These are phyloP conservation scores for Exophiala sideris DNA, from an alignment of 2,329 filamentous ascomycete species.

Conservation along the genomic window DNA sequence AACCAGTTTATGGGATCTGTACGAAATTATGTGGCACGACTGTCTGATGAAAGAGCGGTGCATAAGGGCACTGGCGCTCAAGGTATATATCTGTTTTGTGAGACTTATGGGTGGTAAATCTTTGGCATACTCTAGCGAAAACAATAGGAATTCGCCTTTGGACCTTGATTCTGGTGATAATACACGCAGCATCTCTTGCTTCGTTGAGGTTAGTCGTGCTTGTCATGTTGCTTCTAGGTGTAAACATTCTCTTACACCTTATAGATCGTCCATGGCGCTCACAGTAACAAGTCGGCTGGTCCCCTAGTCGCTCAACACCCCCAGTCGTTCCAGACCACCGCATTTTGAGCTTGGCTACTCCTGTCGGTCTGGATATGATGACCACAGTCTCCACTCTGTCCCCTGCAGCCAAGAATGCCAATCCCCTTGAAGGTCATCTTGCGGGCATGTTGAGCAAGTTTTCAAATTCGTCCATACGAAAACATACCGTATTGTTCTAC, in stretches of 20 bases:
- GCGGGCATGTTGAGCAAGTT: neutral
- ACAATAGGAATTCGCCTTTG: neutral
- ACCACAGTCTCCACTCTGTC: neutral
- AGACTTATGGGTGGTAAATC: constrained; percentile 52
- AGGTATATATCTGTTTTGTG: constrained; percentile 59
- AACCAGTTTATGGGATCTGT: constrained; percentile 52
- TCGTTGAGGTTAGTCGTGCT: too few relatives aligned
- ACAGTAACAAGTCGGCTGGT: too few relatives aligned
- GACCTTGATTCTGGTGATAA: neutral
- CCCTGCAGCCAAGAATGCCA: neutral
- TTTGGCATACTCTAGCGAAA: neutral
- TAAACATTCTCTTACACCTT: too few relatives aligned
- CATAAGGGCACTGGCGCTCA: constrained; percentile 66
- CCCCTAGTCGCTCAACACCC: too few relatives aligned
- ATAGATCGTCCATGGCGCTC: too few relatives aligned
- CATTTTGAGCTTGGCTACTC: neutral
- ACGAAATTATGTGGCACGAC: constrained; percentile 51
- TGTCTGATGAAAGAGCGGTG: constrained; percentile 64
- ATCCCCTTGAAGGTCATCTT: neutral
- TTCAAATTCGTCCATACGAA: neutral
- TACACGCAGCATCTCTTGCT: neutral
- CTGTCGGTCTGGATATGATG: neutral
- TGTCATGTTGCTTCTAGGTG: too few relatives aligned
- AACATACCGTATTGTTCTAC: too few relatives aligned
- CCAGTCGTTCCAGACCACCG: too few relatives aligned